A percentile compares a stretch with the other conserved stretches of the same genome.
Conservation (phyloP, 2,329 filamentous ascomycete species). For the Samsoniella hepiali region DNA sequence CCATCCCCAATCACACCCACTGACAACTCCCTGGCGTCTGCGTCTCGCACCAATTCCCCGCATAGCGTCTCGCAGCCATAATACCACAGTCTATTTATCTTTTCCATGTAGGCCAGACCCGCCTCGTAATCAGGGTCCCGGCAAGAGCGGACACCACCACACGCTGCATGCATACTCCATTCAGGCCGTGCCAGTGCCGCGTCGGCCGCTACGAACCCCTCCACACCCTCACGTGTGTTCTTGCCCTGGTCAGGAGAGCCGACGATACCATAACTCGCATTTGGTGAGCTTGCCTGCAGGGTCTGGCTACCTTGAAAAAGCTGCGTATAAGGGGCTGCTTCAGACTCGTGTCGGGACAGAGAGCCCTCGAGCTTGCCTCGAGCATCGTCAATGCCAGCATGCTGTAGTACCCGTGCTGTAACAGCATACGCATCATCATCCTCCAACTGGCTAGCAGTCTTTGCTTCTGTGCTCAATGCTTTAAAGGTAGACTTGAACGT, state of each 20-base stretch:
- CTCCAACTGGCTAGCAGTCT: slow-evolving; percentile 24
- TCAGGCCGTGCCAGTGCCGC: neutral
- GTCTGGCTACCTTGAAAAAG: slow-evolving; percentile 16
- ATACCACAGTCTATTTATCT: slow-evolving; percentile 34
- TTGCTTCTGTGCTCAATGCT: slow-evolving; percentile 29
- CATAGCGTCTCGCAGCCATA: slow-evolving; percentile 35
- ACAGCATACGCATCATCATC: slow-evolving; percentile 27
- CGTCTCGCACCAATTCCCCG: slow-evolving; percentile 31
- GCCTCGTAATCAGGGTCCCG: slow-evolving; percentile 6
- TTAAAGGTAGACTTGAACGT: slow-evolving; percentile 40
- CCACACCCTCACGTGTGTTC: neutral
- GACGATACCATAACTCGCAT: slow-evolving; percentile 2
- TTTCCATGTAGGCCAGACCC: slow-evolving; percentile 6
- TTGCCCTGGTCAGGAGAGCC: neutral
- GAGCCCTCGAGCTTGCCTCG: slow-evolving; percentile 2
- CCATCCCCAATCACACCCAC: slow-evolving; percentile 40
- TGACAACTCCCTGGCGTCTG: slow-evolving; percentile 28
- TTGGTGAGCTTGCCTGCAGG: neutral
- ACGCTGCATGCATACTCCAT: neutral
- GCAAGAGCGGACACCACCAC: neutral
- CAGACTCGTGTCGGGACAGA: slow-evolving; percentile 18
- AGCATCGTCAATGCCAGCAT: slow-evolving; percentile 25
- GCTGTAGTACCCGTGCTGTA: slow-evolving; percentile 24
- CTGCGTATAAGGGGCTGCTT: slow-evolving; percentile 10
- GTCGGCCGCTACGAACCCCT: neutral